These are phyloP conservation scores for Candida qinlingensis DNA, from an alignment of 805 yeast genomes.

Conservation along the genomic window DNA sequence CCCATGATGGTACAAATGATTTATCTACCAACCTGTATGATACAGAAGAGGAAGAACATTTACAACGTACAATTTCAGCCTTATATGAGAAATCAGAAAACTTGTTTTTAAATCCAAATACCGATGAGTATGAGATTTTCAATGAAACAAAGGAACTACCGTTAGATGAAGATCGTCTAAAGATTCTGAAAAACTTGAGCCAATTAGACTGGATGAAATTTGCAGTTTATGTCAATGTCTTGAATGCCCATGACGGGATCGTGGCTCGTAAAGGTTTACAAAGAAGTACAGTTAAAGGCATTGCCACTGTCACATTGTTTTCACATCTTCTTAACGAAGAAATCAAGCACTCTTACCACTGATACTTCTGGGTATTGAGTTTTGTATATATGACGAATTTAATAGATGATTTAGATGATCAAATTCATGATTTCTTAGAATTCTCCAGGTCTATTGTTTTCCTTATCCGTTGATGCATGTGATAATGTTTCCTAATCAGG, in stretches of 20 bases:
- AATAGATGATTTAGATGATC: neutral
- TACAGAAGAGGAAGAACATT: neutral
- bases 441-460: neutral
- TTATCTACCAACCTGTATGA: neutral
- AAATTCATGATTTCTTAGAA: no score
- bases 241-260: slow-evolving; percentile 84
- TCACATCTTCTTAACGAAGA: slow-evolving; percentile 23
- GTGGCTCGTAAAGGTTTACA: slow-evolving; percentile 68
- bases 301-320: slow-evolving; percentile 49
- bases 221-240: slow-evolving; percentile 62
- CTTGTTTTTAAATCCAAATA: slow-evolving; percentile 9
- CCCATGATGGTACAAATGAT: slow-evolving; percentile 1
- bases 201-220: slow-evolving; percentile 69
- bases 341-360: slow-evolving; percentile 5
- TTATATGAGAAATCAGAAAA: neutral
- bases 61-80: neutral
- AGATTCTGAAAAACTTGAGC: slow-evolving; percentile 52
- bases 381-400: neutral
- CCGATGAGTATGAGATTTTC: slow-evolving; percentile 17
- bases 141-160: slow-evolving; percentile 23
- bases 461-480: neutral
- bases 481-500: neutral
- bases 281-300: slow-evolving; percentile 43
- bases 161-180: slow-evolving; percentile 31
- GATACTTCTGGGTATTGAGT: neutral